Conservation (phyloP, 2,329 filamentous ascomycete genomes). For the Sporothrix curviconia region DNA sequence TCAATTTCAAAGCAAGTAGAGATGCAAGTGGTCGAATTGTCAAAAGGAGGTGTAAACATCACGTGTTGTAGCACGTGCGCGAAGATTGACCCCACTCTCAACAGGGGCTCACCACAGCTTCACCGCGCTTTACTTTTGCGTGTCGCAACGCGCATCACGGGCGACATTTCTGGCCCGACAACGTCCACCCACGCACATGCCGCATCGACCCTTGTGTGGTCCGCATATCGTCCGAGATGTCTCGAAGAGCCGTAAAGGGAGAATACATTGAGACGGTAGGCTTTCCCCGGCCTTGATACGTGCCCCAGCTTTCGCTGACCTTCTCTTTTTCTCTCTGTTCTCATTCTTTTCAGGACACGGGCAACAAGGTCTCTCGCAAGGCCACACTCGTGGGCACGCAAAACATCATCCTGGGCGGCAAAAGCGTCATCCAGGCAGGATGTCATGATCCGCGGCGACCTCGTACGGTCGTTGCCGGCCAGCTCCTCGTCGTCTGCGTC, state of each 20-base stretch:
- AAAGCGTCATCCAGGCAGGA: conserved; percentile 93
- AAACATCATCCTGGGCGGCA: conserved; percentile 95
- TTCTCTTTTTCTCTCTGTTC: neutral
- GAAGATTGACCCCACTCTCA: too few relatives aligned
- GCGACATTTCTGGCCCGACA: too few relatives aligned
- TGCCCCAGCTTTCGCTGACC: too few relatives aligned
- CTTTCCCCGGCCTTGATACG: too few relatives aligned
- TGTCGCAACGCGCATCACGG: too few relatives aligned
- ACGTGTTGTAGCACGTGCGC: too few relatives aligned
- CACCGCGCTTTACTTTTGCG: too few relatives aligned
- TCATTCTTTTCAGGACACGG: conserved; percentile 63
- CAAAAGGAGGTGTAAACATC: too few relatives aligned
- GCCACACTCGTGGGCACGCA: conserved; percentile 89
- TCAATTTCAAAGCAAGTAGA: too few relatives aligned
- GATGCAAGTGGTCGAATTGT: too few relatives aligned
- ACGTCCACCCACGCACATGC: too few relatives aligned
- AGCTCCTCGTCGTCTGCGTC: conserved; percentile 31
- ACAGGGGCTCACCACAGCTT: too few relatives aligned
- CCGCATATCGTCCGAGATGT: conserved; percentile 44
- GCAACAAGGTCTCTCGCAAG: conserved; percentile 95
- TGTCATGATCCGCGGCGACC: conserved; percentile 87
- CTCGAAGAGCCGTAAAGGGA: conserved; percentile 70
- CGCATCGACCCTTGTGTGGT: conserved; percentile 5
- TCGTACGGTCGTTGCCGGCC: conserved; percentile 53
- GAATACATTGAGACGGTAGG: conserved; percentile 95